Evolutionary conservation across 352 stramenopile genomes (phyloP), one percentile per base, ranked within the genome.

Genomic region (Aphanomyces stellatus): DNA sequence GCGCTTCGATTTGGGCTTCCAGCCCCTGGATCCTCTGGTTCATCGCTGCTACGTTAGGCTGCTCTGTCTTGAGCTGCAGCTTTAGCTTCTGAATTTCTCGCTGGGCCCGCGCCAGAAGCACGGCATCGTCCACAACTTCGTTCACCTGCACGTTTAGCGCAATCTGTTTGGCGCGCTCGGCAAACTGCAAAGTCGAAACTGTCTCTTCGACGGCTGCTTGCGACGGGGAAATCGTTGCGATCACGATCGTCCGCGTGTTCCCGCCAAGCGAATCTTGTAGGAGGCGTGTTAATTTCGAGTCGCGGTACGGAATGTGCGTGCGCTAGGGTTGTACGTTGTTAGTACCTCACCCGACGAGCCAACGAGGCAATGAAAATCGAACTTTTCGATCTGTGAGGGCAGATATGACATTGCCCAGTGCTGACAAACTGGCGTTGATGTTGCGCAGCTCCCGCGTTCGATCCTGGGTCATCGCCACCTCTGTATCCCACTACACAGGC

Each of bases 271-370:
- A 85, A 55, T 91, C 84, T 51, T 92, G 83, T 49, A 93, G 76
- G 17, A 99, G 69, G 30, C 98, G 92, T 2, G 97, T 99, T 22
- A 99, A 76, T 59, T 97, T 99, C 4, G 92, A 98, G 72, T 99
- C 96, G 19, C 97, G 86, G 66, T 99, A 99, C 17, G 96, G 95
- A 35, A 99, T 85, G 65, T 98, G 90, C 3, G 76, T 84, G 40
- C 83, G 74, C 51, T 63, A 63, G 11, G 33, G n/a, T n/a, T n/a
- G n/a, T n/a, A n/a, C n/a, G n/a, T n/a, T n/a, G n/a, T n/a, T n/a
- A n/a, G n/a, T n/a, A n/a, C n/a, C n/a, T n/a, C n/a, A n/a, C n/a
- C n/a, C 15, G 49, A 34, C 24, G 4, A 5, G 15, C 17, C 17
- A 17, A 46, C 48, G 13, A 11, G 11, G 25, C 10, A 11, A 37